Evolutionary conservation across 2,329 filamentous ascomycete genomes (phyloP).

Genomic region (Canariomyces notabilis): DNA sequence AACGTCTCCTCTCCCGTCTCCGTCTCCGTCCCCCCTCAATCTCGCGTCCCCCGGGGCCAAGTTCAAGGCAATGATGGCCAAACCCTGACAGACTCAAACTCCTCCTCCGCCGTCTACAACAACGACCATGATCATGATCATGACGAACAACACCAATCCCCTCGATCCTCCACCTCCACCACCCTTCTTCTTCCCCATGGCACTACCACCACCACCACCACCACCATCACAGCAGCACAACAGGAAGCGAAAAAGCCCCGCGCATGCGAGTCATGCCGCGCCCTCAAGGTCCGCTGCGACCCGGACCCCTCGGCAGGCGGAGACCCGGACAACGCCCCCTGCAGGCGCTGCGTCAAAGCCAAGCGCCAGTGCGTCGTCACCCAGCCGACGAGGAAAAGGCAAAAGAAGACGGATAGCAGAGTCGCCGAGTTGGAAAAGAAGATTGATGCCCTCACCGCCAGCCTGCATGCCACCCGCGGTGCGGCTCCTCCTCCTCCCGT

Average conservation of each 20-base stretch:
- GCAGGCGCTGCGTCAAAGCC: constrained; percentile 74
- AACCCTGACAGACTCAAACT: too few species aligned
- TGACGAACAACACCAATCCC: too few species aligned
- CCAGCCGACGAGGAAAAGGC: constrained; percentile 67
- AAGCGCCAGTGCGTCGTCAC: constrained; percentile 74
- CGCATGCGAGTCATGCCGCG: constrained; percentile 71
- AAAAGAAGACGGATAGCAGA: constrained; percentile 86
- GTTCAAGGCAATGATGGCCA: too few species aligned
- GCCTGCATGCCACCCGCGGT: constrained; percentile 53
- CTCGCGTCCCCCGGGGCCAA: background rate
- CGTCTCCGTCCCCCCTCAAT: background rate
- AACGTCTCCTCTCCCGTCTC: background rate
- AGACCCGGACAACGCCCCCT: constrained; percentile 57
- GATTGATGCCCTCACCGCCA: constrained; percentile 82
- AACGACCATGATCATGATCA: too few species aligned
- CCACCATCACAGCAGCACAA: background rate
- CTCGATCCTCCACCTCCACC: too few species aligned
- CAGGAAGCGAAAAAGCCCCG: constrained; percentile 60
- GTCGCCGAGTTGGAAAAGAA: constrained; percentile 90
- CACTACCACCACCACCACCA: background rate
- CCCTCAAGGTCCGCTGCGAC: constrained; percentile 80
- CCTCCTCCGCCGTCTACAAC: too few species aligned
- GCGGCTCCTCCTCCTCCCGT: too few species aligned
- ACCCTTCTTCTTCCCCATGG: background rate
- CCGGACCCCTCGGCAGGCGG: too few species aligned